These are phyloP conservation scores for Phalaenopsis hybrid DNA, from an alignment of 116 monocot genomes.

Conservation along the genomic window DNA sequence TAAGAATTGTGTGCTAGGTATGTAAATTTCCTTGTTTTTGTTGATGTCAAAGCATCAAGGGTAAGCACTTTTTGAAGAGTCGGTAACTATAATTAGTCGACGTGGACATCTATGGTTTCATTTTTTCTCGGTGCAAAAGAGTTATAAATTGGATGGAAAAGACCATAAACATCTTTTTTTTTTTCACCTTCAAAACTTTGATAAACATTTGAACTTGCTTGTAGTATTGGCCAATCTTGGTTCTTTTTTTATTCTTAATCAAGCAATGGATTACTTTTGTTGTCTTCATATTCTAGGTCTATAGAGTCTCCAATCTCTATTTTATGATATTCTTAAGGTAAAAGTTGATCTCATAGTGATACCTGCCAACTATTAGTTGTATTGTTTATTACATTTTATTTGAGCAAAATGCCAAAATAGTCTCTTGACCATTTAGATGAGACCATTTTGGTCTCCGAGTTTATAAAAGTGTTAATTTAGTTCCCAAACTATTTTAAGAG, in stretches of 20 bases:
- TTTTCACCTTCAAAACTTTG: background rate
- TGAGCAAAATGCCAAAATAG: too few species aligned
- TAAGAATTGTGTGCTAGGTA: too few species aligned
- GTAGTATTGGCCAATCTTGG: background rate
- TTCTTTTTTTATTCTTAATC: background rate
- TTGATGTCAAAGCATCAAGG: background rate
- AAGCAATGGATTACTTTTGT: background rate
- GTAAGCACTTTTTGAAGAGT: background rate
- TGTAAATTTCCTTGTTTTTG: background rate
- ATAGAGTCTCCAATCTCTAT: background rate
- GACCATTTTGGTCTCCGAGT: too few species aligned
- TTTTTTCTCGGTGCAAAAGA: background rate
- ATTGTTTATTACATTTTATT: background rate
- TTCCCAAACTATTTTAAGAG: too few species aligned
- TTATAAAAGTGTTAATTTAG: too few species aligned
- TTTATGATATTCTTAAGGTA: background rate
- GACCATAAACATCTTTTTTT: background rate
- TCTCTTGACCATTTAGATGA: too few species aligned
- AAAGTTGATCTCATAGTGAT: background rate
- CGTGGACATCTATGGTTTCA: background rate
- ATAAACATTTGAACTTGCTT: background rate
- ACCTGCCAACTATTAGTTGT: too few species aligned
- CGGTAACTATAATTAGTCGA: background rate
- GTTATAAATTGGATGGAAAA: background rate
- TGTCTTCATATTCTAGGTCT: background rate